These are phyloP conservation scores for Knoxia roxburghii DNA, from an alignment of 257 asterid species.

Conservation along the genomic window DNA sequence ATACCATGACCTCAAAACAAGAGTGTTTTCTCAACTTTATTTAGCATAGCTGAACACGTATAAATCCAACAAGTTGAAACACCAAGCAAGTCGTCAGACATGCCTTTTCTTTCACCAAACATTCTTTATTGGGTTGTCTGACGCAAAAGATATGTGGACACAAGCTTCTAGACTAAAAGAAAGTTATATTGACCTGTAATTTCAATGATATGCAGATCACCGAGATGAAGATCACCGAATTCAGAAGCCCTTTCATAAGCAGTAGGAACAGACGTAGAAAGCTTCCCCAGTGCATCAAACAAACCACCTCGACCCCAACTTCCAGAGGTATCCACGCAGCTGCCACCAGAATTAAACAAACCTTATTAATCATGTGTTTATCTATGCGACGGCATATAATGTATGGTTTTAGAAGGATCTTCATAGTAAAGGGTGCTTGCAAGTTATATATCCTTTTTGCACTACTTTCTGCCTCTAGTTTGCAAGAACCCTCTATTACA, in stretches of 20 bases:
- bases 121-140: neutral
- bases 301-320: constrained; percentile 95
- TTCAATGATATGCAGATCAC: constrained; percentile 80
- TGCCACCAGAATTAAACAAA: constrained; percentile 22
- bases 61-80: neutral
- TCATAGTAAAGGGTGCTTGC: too few species aligned
- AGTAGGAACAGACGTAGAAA: constrained; percentile 52
- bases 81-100: neutral
- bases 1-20: neutral
- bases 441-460: too few species aligned
- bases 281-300: constrained; percentile 72
- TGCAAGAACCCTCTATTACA: neutral
- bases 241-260: constrained; percentile 80
- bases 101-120: neutral
- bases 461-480: neutral
- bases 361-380: neutral
- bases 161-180: constrained; percentile 8
- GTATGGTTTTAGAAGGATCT: too few species aligned
- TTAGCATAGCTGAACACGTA: too few species aligned
- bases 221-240: constrained; percentile 81
- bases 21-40: neutral
- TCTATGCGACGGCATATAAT: neutral
- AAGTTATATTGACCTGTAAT: constrained; percentile 41
- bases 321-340: constrained; percentile 95
- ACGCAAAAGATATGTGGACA: neutral